Evolutionary conservation across 2,329 filamentous ascomycete species (phyloP), one percentile per base, ranked within the genome.

Genomic region (Alternaria postmessia): DNA sequence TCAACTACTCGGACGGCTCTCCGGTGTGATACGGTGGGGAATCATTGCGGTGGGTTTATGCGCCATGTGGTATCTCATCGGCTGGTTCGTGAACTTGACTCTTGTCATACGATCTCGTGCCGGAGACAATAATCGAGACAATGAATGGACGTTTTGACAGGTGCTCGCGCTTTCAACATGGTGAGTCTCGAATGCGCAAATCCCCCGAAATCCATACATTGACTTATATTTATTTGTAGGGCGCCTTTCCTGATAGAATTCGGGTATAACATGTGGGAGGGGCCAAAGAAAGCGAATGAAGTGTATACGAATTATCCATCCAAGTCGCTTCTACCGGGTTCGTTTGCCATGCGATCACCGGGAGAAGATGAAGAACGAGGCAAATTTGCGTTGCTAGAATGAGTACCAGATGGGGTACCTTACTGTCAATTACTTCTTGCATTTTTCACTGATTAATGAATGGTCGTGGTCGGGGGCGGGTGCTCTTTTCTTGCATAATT

Each of bases 211-310:
- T n/a, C n/a, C n/a, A n/a, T n/a, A n/a, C n/a, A n/a, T n/a, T n/a
- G n/a, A 22, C 28, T 30, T 12, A 2, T 30, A 0, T 12, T 3
- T 0, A 12, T 30, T 0, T 1, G 9, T 1, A 30, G 28, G 28
- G 28, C 0, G 9, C 28, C 28, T 5, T 30, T 30, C 4, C 1
- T 30, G 3, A 30, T 30, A 30, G 28, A 30, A 2, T 30, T 30
- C 0, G 28, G 28, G 0, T 38, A 38, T 0, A 38, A n/a, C 0
- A 1, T 38, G 1, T 38, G 36, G 36, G 36, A 38, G 4, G 36
- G 36, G 1, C 36, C 36, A 0, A 16, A n/a, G 7, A 18, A 38
- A 11, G 36, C 36, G 5, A 11, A 38, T 2, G 36, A 38, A 9
- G 16, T 1, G 36, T 3, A 2, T 1, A 2, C 1, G 3, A 38